Base-by-base conservation (phyloP, 345 rosid genomes). In the Brassica cretica region DNA sequence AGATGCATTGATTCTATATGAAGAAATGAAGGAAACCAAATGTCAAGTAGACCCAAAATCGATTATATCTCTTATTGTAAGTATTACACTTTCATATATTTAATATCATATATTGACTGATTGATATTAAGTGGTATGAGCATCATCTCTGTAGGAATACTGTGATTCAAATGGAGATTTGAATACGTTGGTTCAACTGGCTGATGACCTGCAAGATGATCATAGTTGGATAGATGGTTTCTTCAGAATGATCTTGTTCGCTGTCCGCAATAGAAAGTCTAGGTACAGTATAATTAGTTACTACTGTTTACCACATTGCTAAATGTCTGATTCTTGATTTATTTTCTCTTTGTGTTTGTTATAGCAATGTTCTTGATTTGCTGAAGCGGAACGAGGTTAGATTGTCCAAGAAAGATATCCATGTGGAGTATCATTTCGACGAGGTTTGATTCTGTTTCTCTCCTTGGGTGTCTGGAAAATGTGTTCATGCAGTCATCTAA, bases 51-150 rank as follows among this genome's bases (percentile, higher is more conserved):
- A 89, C 75, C 91, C 95, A 44, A 95, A 85, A 87, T 84, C 90
- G 78, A 82, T 82, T 44, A 70, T 91, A 46, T 35, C 83, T 73
- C 89, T 95, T 68, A 91, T 95, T 61, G 99, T 93, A 86, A 85
- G 98, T 85, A 66, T 66, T 66, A 15, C 29, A 70, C 64, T 51
- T 9, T n/a, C 53, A 66, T 64, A 11, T 56, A 14, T 44, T 21
- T 6, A 5, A 62, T 21, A 21, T 62, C 24, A 10, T 65, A 65
- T 25, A 65, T 66, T 2, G 29, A 10, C 0, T 70, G 60, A 64
- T 63, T 32, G 37, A 68, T 53, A 53, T 16, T 16, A 10, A 53
- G 32, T 35, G 46, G 19, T 24, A 62, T 62, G 74, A 44, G 51
- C 18, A 6, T 53, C 14, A 24, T 60, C 8, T 70, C 18, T 61